Evolutionary conservation across 2,329 filamentous ascomycete species (phyloP).

Genomic region (Fusarium irregulare): DNA sequence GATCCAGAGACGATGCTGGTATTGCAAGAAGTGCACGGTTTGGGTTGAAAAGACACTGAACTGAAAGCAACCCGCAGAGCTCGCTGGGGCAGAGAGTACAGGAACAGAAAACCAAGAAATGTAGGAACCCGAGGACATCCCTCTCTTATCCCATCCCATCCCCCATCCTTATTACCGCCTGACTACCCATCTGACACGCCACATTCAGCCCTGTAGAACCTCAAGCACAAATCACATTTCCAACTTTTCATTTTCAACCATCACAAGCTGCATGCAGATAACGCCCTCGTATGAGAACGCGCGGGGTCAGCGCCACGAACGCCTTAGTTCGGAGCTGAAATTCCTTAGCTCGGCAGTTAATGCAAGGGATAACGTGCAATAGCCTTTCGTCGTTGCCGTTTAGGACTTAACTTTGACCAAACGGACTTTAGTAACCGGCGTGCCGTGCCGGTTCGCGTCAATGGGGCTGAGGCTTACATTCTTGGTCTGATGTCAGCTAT

Average conservation of each 20-base stretch:
- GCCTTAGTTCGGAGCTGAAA: background rate
- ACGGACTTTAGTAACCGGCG: background rate
- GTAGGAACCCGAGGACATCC: accelerated
- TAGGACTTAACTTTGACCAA: too few relatives aligned
- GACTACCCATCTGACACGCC: background rate
- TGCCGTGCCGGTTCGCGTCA: background rate
- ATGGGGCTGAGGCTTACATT: background rate
- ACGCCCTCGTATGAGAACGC: background rate
- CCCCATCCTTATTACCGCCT: background rate
- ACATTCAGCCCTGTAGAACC: background rate
- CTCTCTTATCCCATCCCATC: background rate
- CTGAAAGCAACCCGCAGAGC: background rate
- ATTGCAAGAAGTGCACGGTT: accelerated
- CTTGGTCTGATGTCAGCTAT: background rate
- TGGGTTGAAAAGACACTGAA: too few relatives aligned
- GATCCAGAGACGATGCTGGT: accelerated
- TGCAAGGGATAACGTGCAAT: background rate
- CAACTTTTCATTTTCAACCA: background rate
- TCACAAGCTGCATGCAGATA: background rate
- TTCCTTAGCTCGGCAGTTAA: background rate
- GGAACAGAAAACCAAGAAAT: background rate
- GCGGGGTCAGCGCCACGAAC: background rate
- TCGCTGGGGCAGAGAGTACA: background rate
- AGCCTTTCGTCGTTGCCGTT: background rate
- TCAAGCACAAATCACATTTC: background rate